Evolutionary conservation across 164 flowering plant species (phyloP), one percentile per base, ranked within the genome.

Genomic region (Amborella trichopoda): DNA sequence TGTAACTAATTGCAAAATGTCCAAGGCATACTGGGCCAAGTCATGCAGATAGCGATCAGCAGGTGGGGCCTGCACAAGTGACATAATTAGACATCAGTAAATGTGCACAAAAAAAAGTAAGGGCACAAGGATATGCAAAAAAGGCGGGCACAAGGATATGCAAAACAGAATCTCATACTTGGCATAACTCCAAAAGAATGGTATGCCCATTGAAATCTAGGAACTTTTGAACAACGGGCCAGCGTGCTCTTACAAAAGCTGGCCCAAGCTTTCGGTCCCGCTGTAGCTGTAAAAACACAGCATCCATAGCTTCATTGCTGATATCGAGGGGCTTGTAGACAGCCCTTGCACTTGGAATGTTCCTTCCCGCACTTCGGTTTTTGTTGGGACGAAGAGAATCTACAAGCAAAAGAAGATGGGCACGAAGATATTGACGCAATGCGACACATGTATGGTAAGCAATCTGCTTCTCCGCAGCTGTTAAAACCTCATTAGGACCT

Each of bases 21-120:
- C 94, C 62, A 91, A 64, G n/a, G 99, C 95, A 79, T 87, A 88
- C 58, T 91, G 99, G 64, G 83, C 95, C 72, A 88, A 68, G 56
- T 91, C 99, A 53, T 80, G 96, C 81, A 91, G 66, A 62, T 84
- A 88, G 10, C 99, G 84, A 42, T 91, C 99, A 52, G 68, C 90
- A n/a, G 96, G 77, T 23, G 96, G 96, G 40, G 93, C 96, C 99
- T 91, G 59, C 54, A 67, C n/a, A n/a, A 8, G 30, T 8, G 41
- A 37, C 41, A 37, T 2, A n/a, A 37, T 5, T 8, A 30, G 11
- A 30, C 11, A 30, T 30, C 14, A 14, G 34, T 8, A 30, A 9
- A 30, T 30, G 14, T 9, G 14, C 14, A 30, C 14, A 37, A 8
- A 4, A 42, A 51, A 19, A 33, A 39, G 33, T 17, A 42, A 46